Conservation (phyloP, 495 filamentous ascomycete species). For the Hypoxylon lenormandii region DNA sequence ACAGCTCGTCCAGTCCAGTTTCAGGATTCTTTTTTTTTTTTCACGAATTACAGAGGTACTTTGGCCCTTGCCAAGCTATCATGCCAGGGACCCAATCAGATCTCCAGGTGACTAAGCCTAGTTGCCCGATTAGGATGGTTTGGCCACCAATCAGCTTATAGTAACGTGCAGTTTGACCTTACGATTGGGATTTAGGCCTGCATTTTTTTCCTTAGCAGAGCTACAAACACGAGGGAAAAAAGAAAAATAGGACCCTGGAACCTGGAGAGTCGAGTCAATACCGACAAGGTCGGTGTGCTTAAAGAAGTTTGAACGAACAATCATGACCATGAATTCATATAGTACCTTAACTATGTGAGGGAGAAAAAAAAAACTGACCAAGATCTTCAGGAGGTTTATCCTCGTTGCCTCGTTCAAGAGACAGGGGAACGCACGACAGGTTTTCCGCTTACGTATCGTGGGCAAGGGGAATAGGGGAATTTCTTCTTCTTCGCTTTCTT, state of each 20-base stretch:
- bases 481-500: slow-evolving; percentile 1
- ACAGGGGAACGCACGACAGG: slow-evolving; percentile 24
- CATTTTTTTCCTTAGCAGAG: background rate
- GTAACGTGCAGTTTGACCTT: slow-evolving; percentile 14
- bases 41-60: slow-evolving; percentile 10
- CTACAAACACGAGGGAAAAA: background rate
- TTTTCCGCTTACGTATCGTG: slow-evolving; percentile 31
- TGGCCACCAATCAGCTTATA: slow-evolving; percentile 26
- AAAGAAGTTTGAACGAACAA: background rate
- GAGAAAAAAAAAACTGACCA: slow-evolving; percentile 12
- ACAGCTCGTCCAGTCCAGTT: slow-evolving; percentile 27
- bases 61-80: slow-evolving; percentile 14
- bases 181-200: slow-evolving; percentile 12
- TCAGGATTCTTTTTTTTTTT: slow-evolving; percentile 37
- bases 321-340: background rate
- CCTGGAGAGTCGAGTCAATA: background rate
- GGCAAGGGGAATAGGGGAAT: slow-evolving; percentile 35
- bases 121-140: slow-evolving; percentile 36
- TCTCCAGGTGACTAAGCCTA: background rate
- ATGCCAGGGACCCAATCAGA: slow-evolving; percentile 28
- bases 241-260: background rate
- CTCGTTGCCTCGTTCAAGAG: slow-evolving; percentile 2
- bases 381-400: slow-evolving; percentile 41
- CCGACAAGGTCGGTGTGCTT: background rate
- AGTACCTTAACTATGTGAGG: background rate